These are phyloP conservation scores for Colletotrichum higginsianum DNA, from an alignment of 2,329 filamentous ascomycete species.

Conservation along the genomic window DNA sequence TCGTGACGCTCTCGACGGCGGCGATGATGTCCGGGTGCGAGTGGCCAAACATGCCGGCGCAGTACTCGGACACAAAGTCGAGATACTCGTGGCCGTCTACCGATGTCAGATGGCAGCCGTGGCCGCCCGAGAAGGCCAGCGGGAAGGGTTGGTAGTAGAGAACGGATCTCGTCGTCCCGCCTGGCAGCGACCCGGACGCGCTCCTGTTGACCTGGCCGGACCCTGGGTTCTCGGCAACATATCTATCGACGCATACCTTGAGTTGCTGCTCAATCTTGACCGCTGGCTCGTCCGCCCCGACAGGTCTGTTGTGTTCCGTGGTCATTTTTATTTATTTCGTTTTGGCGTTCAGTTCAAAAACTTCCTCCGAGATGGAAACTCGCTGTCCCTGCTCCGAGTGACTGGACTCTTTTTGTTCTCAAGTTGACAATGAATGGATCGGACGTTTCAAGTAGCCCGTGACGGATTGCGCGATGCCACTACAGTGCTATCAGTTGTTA, in stretches of 20 bases:
- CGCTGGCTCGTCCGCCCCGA: background rate
- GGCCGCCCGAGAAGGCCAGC: slow-evolving; percentile 56
- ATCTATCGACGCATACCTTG: slow-evolving; percentile 10
- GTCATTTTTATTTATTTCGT: background rate
- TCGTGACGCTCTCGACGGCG: slow-evolving; percentile 62
- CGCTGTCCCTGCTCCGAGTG: too few relatives aligned
- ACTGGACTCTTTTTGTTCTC: too few relatives aligned
- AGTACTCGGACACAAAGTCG: slow-evolving; percentile 75
- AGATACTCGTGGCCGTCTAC: slow-evolving; percentile 64
- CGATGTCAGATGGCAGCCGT: slow-evolving; percentile 55
- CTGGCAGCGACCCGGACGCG: slow-evolving; percentile 57
- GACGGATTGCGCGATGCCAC: too few relatives aligned
- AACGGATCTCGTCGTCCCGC: slow-evolving; percentile 63
- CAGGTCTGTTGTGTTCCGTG: background rate
- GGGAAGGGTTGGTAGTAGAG: slow-evolving; percentile 62
- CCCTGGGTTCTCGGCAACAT: slow-evolving; percentile 50
- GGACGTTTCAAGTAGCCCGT: too few relatives aligned
- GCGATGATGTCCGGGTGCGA: slow-evolving; percentile 68
- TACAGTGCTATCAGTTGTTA: background rate
- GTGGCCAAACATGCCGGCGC: slow-evolving; percentile 77
- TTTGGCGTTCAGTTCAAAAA: background rate
- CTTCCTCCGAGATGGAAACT: background rate
- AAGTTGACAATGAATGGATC: too few relatives aligned
- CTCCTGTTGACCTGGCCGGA: slow-evolving; percentile 56
- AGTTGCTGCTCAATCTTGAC: slow-evolving; percentile 10